Evolutionary conservation across 2,329 filamentous ascomycete species (phyloP), one percentile per base, ranked within the genome.

Genomic region (Lasiodiplodia citricola): DNA sequence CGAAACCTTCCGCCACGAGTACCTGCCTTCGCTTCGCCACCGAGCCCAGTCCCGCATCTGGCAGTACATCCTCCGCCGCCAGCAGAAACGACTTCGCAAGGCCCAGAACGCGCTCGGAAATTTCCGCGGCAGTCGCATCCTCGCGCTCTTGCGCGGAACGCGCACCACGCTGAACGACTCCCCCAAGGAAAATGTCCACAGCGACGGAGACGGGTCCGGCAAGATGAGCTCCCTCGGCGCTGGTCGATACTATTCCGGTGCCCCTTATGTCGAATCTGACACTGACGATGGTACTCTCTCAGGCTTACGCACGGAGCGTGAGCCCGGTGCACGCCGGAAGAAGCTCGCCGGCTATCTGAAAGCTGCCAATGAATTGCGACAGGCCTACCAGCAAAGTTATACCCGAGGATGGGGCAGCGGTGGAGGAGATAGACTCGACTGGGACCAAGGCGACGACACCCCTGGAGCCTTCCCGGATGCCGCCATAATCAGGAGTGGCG

Each of bases 401-500:
- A 73, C 76, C 68, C 73, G 79, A 77, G 70, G 83, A 82, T 82
- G 83, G 83, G 78, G 83, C 77, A 70, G 79, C 76, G 80, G 80
- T 35, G 81, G 58, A 8, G 65, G 65, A n/a, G 67, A 65, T 14
- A 64, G 28, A 58, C 81, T 84, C 14, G 72, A 73, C 55, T 82
- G 75, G 75, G 81, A 79, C 69, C 77, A 78, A 28, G 78, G 79
- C 51, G 78, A 82, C 31, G 79, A 85, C 55, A 91, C 92, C 37
- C 91, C 93, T 0, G 92, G 91, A 0, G 88, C 91, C 1, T 97
- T 97, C 75, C 93, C 94, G 0, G 91, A 97, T 73, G 91, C 93
- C 21, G 88, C 91, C n/a, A 92, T 97, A 70, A 88, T 91, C 18
- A 87, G 89, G 13, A 90, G 89, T 70, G 94, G 93, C 14, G 88